Base-by-base conservation (phyloP, 2,329 filamentous ascomycete species). In the Stromatinia cepivora region DNA sequence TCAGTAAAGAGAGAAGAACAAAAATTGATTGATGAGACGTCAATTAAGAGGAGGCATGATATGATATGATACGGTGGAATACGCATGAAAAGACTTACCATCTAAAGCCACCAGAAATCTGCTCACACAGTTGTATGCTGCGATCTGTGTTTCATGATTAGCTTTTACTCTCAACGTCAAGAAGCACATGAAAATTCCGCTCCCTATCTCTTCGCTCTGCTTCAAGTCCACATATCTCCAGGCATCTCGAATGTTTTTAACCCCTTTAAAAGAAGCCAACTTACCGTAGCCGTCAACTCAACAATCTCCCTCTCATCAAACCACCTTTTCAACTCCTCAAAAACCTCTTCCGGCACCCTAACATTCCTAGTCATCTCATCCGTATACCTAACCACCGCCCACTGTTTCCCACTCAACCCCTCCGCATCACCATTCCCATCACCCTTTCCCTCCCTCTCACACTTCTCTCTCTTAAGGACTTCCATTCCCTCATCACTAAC, bases 301-400 rank as follows among this genome's bases (percentile, higher is more conserved):
- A 96, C 91, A 64, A 94, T 83, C 80, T 94, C 90, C 76, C 85
- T 84, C 71, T 94, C 90, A 34, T 78, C 84, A 73, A 94, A 93
- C 48, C 84, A 76, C 17, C 72, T 78, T 80, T 85, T 90, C 72
- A 96, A 73, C 73, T 81, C 80, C 42, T 78, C 85, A 80, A 94
- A 94, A 1, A 91, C 86, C 70, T 82, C 85, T 62, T 95, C 90
- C 17, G 82, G 79, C 9, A 97, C 92, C 65, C 84, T 81, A 0
- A 94, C 89, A 57, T 87, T 85, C 73, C 88, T 82, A 63, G 93
- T 97, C 91, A 96, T 96, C 78, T 92, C 91, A 81, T 96, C 92
- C 25, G 92, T 86, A 78, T 93, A 94, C 58, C 84, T 82, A 67
- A 94, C 79, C 46, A 92, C 90, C 0, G 88, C 89, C 83, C 87